Percentiles rank a stretch among this genome's conserved stretches.
These are phyloP conservation scores for Fraxinus angustifolia DNA, from an alignment of 305 asterid species.

Conservation along the genomic window DNA sequence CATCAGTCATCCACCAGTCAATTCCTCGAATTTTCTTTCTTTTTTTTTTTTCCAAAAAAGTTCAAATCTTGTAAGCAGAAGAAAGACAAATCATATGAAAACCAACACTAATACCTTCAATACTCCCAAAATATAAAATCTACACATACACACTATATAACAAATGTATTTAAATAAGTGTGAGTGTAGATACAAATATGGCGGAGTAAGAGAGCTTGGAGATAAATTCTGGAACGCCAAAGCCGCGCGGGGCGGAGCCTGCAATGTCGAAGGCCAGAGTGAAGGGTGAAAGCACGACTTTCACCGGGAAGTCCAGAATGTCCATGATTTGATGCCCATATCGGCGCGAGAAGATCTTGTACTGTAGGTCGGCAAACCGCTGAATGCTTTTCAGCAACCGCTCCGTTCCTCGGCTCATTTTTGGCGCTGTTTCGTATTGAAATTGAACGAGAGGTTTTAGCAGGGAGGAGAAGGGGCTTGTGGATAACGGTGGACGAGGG, in stretches of 20 bases:
- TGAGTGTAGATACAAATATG: constrained; percentile 50
- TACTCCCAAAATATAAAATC: background rate
- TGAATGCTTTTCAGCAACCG: constrained; percentile 39
- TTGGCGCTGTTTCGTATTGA: background rate
- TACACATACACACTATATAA: background rate
- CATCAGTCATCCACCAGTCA: background rate
- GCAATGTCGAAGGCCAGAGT: constrained; percentile 81
- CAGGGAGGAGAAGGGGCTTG: background rate
- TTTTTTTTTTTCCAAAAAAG: background rate
- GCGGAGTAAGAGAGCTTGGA: constrained; percentile 86
- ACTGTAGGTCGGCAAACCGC: constrained; percentile 43
- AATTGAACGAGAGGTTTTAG: constrained; percentile 6
- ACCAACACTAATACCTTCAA: background rate
- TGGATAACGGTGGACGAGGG: constrained; percentile 23
- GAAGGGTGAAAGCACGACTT: constrained; percentile 68
- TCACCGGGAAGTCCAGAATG: constrained; percentile 70
- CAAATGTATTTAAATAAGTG: background rate
- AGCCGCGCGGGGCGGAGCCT: constrained; percentile 96
- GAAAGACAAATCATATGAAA: background rate
- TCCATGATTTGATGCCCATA: constrained; percentile 74
- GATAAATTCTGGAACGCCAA: constrained; percentile 82
- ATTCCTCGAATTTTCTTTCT: background rate
- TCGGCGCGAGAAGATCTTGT: constrained; percentile 47
- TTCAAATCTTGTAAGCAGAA: background rate
- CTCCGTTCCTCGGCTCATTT: constrained; percentile 52